Conservation (phyloP, 305 asterid genomes). For the Andrographis paniculata region DNA sequence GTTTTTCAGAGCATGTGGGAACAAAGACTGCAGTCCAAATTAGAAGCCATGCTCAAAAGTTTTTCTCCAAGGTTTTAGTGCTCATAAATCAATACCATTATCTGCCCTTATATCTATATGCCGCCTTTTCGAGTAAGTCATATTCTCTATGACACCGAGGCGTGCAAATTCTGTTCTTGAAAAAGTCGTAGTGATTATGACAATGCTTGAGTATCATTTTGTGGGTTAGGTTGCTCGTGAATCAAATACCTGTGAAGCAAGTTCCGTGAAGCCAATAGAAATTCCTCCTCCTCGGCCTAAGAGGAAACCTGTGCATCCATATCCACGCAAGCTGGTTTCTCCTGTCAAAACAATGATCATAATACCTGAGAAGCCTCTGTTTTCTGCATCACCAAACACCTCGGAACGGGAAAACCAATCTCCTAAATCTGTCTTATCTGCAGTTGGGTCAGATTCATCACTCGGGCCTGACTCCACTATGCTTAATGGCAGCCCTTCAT, state of each 20-base stretch:
- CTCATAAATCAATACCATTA: conserved; percentile 27
- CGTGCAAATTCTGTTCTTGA: conserved; percentile 22
- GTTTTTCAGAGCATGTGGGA: conserved; percentile 72
- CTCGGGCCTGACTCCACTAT: conserved; percentile 26
- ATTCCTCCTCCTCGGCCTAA: conserved; percentile 97
- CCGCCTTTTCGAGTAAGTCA: conserved; percentile 50
- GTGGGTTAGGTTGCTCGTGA: conserved; percentile 62
- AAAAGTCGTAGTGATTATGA: background rate
- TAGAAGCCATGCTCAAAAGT: conserved; percentile 95
- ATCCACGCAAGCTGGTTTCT: conserved; percentile 69
- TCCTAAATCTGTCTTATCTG: conserved; percentile 71
- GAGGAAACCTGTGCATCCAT: conserved; percentile 89
- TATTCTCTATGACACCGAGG: conserved; percentile 38
- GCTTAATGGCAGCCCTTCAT: conserved; percentile 36
- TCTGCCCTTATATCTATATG: conserved; percentile 35
- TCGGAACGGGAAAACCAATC: conserved; percentile 47
- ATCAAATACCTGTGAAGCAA: conserved; percentile 35
- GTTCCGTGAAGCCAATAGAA: conserved; percentile 48
- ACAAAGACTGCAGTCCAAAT: conserved; percentile 94
- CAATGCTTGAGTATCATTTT: conserved; percentile 10
- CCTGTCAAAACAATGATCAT: conserved; percentile 25
- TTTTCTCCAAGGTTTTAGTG: conserved; percentile 80
- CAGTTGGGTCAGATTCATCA: conserved; percentile 43
- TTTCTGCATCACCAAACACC: conserved; percentile 25
- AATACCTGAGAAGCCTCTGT: conserved; percentile 25